Evolutionary conservation across 768 basidiomycete genomes (phyloP).

Genomic region (Suillus subluteus): DNA sequence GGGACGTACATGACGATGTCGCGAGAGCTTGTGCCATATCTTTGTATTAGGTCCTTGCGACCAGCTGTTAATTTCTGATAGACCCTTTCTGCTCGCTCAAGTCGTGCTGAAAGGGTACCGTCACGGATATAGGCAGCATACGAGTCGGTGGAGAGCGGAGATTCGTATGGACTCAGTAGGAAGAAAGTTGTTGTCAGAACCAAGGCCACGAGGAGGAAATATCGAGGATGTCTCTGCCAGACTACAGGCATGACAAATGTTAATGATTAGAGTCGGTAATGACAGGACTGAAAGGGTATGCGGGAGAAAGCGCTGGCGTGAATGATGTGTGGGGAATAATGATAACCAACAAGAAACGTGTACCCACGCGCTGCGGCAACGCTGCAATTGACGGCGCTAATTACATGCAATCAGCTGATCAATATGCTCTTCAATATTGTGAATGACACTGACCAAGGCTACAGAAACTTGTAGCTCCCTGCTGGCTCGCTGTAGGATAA

Average conservation of each 20-base stretch:
- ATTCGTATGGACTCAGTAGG: conserved; percentile 45
- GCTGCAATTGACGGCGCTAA: not conserved
- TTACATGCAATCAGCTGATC: not conserved
- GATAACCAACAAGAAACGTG: conserved; percentile 15
- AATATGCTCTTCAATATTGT: not conserved
- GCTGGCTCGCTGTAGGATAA: not conserved
- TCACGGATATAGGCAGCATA: conserved; percentile 34
- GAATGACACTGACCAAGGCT: not conserved
- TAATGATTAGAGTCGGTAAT: conserved; percentile 8
- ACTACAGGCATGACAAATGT: conserved; percentile 28
- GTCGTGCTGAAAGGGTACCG: conserved; percentile 40
- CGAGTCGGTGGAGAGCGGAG: conserved; percentile 26
- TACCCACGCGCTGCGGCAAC: not conserved
- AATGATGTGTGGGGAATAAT: conserved; percentile 18
- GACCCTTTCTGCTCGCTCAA: conserved; percentile 46
- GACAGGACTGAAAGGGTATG: conserved; percentile 16
- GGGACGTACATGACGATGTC: conserved; percentile 49
- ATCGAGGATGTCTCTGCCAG: conserved; percentile 56
- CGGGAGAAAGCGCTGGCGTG: conserved; percentile 5
- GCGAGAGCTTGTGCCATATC: conserved; percentile 54
- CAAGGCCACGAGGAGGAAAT: conserved; percentile 46
- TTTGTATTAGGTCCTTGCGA: conserved; percentile 52
- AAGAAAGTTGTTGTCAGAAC: conserved; percentile 49
- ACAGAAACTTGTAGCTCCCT: not conserved
- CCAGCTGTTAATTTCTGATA: conserved; percentile 48